phyloP scores from a whole-genome alignment of 2,329 filamentous ascomycete genomes.

The Thelonectria blattea region DNA sequence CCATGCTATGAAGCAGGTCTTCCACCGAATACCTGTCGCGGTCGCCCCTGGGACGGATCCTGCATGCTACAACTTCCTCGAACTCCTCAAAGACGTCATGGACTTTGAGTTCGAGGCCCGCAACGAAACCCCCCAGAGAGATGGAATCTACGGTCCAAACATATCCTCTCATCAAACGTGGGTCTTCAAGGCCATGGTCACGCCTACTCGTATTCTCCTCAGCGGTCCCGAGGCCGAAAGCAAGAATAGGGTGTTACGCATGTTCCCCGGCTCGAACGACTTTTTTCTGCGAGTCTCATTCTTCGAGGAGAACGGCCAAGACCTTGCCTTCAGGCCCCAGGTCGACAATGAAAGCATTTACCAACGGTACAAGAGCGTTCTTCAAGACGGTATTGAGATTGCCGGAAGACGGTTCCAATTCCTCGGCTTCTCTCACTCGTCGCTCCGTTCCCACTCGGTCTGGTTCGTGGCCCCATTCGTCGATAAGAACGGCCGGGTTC shows the following conservation, averaged over 20 bases:
- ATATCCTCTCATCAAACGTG: constrained; percentile 51
- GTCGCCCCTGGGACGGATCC: constrained; percentile 58
- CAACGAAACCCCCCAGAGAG: constrained; percentile 30
- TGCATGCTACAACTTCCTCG: constrained; percentile 44
- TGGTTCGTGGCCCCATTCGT: constrained; percentile 65
- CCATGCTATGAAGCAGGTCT: constrained; percentile 60
- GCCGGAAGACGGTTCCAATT: constrained; percentile 69
- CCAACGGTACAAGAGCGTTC: constrained; percentile 63
- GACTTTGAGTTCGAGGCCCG: constrained; percentile 49
- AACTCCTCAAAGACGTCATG: constrained; percentile 49
- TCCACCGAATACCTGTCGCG: constrained; percentile 56
- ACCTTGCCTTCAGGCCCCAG: constrained; percentile 62
- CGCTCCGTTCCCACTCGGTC: constrained; percentile 71
- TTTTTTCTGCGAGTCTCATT: constrained; percentile 76
- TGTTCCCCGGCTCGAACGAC: constrained; percentile 63
- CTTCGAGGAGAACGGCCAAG: constrained; percentile 73
- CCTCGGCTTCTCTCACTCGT: constrained; percentile 81
- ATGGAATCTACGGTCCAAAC: constrained; percentile 35
- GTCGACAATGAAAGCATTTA: constrained; percentile 57
- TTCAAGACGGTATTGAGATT: constrained; percentile 66
- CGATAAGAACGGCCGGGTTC: constrained; percentile 40
- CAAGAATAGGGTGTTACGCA: constrained; percentile 74
- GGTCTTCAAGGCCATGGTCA: constrained; percentile 64
- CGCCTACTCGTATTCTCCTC: constrained; percentile 63
- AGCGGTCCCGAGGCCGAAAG: constrained; percentile 69